Conservation (phyloP, 2,329 filamentous ascomycete genomes). For the Fusarium chlamydosporum region DNA sequence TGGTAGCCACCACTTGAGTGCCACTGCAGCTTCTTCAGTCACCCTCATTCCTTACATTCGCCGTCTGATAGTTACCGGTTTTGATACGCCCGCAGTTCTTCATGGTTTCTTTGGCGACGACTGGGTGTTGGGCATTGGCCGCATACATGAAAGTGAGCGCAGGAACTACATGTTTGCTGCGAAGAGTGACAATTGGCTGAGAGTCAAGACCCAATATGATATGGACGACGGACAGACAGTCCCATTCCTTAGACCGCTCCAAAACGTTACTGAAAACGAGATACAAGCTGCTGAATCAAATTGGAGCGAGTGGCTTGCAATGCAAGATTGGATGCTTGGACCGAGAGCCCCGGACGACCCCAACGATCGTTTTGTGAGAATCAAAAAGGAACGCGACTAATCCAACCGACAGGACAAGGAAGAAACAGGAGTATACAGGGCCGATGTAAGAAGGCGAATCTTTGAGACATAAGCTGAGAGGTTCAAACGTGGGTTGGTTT, state of each 20-base stretch:
- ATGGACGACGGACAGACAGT: slow-evolving; percentile 85
- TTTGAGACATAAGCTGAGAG: background rate
- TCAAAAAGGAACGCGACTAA: slow-evolving; percentile 53
- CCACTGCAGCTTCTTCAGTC: slow-evolving; percentile 59
- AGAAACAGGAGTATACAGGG: background rate
- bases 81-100: slow-evolving; percentile 87
- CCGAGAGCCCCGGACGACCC: slow-evolving; percentile 73
- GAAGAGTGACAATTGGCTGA: slow-evolving; percentile 91
- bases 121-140: slow-evolving; percentile 84
- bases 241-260: slow-evolving; percentile 88
- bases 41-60: slow-evolving; percentile 91
- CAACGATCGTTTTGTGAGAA: slow-evolving; percentile 48
- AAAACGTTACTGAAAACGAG: slow-evolving; percentile 81
- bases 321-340: slow-evolving; percentile 99
- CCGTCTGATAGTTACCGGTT: slow-evolving; percentile 89
- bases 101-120: slow-evolving; percentile 98
- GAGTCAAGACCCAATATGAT: slow-evolving; percentile 92
- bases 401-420: background rate
- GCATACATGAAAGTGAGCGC: slow-evolving; percentile 88
- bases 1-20: slow-evolving; percentile 26
- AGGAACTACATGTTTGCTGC: slow-evolving; percentile 96
- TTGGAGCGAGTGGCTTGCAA: slow-evolving; percentile 96
- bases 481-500: background rate
- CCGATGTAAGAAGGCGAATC: background rate
- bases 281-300: slow-evolving; percentile 84